Base-by-base conservation (phyloP, 2,329 filamentous ascomycete genomes). In the Epichloe bromicola region DNA sequence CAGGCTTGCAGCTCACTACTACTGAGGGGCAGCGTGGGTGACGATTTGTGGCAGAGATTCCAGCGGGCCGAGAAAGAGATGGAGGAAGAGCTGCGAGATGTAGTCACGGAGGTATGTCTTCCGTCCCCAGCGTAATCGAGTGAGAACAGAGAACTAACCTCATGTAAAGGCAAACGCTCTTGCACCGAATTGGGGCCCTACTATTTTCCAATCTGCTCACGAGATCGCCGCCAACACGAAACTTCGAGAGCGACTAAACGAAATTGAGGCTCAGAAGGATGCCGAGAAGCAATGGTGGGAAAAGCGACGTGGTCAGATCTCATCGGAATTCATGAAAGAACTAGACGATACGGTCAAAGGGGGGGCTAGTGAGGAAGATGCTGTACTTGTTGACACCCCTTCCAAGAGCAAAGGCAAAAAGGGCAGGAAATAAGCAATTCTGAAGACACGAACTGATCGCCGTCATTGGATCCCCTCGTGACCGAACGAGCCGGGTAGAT, bases 181-280 rank as follows among this genome's bases (percentile, higher is more conserved):
- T 56, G 77, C 81, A 1, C 84, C 87, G 46, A 84, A 85, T 67
- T 98, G 93, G 93, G 93, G 93, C 55, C 84, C 93, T 64, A 82
- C 80, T 51, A 97, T 98, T 66, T 98, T 98, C 78, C 93, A 98
- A 69, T 90, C 87, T 44, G 93, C 93, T 51, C 95, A 95, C 69
- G 93, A 98, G 69, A 96, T 98, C 69, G 82, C 86, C 53, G 85
- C 88, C 63, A 96, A 96, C 70, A 78, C 80, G 41, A 71, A 82
- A 45, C 78, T 95, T 62, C 86, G 88, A 58, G 75, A 83, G 57
- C 79, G 83, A 47, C 75, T 95, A 19, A 78, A 83, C 45, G 85
- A 89, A 55, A 81, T 95, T 53, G 82, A 90, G 60, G 71, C 74
- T 30, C 84, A 87, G 61, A 73, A 82, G 2, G 75, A 78, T 10